These are phyloP conservation scores for Catunica adiposa DNA, from an alignment of 2,329 filamentous ascomycete genomes.

Conservation along the genomic window DNA sequence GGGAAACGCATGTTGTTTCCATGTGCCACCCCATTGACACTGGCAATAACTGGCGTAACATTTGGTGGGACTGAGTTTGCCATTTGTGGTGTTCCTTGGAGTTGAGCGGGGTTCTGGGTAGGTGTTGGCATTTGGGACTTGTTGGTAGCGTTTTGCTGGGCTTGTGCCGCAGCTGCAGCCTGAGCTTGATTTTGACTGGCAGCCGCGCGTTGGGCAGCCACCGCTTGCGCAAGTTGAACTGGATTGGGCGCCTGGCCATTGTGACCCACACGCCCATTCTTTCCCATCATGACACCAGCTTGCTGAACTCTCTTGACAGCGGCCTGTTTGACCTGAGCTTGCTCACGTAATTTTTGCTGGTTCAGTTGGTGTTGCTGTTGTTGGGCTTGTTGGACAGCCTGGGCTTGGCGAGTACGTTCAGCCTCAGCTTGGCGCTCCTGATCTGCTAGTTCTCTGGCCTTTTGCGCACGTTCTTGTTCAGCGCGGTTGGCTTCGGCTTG, in stretches of 20 bases:
- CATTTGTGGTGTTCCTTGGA: constrained; percentile 13
- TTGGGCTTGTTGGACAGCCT: constrained; percentile 14
- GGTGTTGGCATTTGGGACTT: constrained; percentile 16
- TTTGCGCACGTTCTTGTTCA: constrained; percentile 30
- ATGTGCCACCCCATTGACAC: constrained; percentile 23
- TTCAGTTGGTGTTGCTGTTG: constrained; percentile 21
- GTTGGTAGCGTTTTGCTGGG: constrained; percentile 14
- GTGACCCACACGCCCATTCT: constrained; percentile 3
- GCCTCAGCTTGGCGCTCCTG: constrained; percentile 22
- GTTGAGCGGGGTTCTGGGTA: not conserved
- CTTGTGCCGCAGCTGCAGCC: not conserved
- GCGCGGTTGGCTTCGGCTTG: constrained; percentile 30
- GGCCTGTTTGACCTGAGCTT: constrained; percentile 23
- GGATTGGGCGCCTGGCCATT: constrained; percentile 19
- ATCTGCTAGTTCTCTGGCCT: constrained; percentile 23
- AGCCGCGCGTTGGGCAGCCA: not conserved
- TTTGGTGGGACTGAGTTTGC: constrained; percentile 12
- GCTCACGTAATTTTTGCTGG: constrained; percentile 23
- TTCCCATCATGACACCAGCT: constrained; percentile 22
- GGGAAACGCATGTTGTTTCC: constrained; percentile 26
- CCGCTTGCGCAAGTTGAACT: constrained; percentile 18
- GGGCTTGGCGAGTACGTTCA: constrained; percentile 11
- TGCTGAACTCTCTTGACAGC: constrained; percentile 16
- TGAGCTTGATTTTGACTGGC: not conserved
- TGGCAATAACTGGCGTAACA: constrained; percentile 10